Evolutionary conservation across 148 eudicot species (phyloP).

Genomic region (Limonium bicolor): DNA sequence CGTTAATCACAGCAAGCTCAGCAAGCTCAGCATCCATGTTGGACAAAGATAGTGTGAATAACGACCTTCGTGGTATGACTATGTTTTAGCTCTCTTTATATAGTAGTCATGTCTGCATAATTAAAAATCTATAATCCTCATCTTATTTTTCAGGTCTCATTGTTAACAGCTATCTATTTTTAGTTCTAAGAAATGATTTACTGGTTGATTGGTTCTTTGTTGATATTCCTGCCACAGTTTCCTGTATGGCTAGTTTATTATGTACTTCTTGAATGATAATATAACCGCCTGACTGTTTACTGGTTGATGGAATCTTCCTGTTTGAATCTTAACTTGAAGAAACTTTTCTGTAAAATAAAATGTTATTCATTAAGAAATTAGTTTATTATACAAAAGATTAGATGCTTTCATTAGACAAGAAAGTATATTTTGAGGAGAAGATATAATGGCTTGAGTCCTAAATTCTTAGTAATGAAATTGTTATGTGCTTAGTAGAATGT

Average conservation of each 20-base stretch:
- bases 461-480: neutral
- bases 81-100: constrained; percentile 3
- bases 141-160: neutral
- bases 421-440: too few relatives aligned
- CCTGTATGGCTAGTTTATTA: neutral
- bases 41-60: constrained; percentile 47
- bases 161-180: too few relatives aligned
- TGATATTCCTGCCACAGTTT: neutral
- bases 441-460: neutral
- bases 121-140: neutral
- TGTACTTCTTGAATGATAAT: neutral
- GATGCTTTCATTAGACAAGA: too few relatives aligned
- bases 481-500: neutral
- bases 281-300: neutral
- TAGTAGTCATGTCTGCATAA: neutral
- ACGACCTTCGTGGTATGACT: constrained; percentile 58
- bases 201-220: too few relatives aligned
- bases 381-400: too few relatives aligned
- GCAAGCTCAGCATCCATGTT: constrained; percentile 36
- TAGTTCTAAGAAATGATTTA: too few relatives aligned
- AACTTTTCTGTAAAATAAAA: neutral
- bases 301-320: neutral
- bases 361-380: neutral
- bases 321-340: neutral
- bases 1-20: constrained; percentile 55